phyloP scores from a whole-genome alignment of 169 alveolate genomes.

The Eimeria acervulina region DNA sequence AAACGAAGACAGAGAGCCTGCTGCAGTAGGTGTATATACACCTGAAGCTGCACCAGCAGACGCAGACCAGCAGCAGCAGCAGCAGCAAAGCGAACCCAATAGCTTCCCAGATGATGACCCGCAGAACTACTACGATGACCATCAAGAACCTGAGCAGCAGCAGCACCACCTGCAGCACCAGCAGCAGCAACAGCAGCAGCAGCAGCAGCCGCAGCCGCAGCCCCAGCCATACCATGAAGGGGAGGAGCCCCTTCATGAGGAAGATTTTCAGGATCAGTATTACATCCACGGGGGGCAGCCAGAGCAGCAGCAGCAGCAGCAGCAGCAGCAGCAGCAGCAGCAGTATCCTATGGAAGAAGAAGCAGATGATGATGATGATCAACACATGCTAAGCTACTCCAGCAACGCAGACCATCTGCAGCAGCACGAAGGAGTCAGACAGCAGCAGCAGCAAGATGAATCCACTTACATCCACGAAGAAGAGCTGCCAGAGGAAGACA shows the following conservation, averaged over 20 bases:
- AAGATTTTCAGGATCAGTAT: neutral
- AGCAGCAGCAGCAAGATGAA: constrained; percentile 18
- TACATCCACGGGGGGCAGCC: neutral
- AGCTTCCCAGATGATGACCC: too few species aligned
- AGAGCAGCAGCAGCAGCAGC: neutral
- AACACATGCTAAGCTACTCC: neutral
- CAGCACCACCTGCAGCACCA: too few species aligned
- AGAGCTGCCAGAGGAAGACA: neutral
- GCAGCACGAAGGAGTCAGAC: neutral
- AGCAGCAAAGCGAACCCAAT: too few species aligned
- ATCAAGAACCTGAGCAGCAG: too few species aligned
- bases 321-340: constrained; percentile 1
- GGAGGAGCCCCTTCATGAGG: neutral
- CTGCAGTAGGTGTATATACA: too few species aligned
- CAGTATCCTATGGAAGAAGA: neutral
- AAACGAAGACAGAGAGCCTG: too few species aligned
- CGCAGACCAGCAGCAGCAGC: too few species aligned
- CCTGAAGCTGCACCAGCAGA: too few species aligned
- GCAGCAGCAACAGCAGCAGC: too few species aligned
- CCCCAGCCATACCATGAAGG: neutral
- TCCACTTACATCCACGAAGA: neutral
- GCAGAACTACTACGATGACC: too few species aligned
- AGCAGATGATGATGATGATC: neutral
- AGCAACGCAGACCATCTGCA: neutral
- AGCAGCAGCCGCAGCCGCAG: constrained; percentile 5